These are phyloP conservation scores for Chlorella sp. DNA, from an alignment of 139 green algal genomes.

Conservation along the genomic window DNA sequence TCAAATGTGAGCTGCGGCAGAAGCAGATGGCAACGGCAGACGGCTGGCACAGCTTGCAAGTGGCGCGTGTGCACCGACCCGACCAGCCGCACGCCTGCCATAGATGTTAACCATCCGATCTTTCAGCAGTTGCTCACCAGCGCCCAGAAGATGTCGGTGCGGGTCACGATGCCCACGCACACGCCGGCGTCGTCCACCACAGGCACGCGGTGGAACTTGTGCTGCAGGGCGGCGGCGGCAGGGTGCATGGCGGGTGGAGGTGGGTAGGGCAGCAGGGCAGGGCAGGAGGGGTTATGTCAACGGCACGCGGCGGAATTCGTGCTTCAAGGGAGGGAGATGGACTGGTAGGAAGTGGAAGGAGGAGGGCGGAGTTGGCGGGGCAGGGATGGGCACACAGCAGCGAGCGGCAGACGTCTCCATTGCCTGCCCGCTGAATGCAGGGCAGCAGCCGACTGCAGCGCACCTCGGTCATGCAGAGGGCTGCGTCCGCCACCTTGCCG, in stretches of 20 bases:
- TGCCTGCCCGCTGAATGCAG: too few species aligned
- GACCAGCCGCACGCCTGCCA: too few species aligned
- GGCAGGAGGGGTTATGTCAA: not conserved
- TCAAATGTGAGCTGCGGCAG: not conserved
- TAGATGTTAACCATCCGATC: not conserved
- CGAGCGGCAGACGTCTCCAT: too few species aligned
- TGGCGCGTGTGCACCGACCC: too few species aligned
- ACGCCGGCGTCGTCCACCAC: slow-evolving; percentile 44
- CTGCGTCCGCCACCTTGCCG: slow-evolving; percentile 16
- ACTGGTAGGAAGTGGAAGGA: too few species aligned
- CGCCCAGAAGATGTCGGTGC: slow-evolving; percentile 63
- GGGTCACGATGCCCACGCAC: slow-evolving; percentile 58
- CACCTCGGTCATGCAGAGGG: slow-evolving; percentile 20
- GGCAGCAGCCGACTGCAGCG: too few species aligned
- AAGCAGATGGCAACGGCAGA: not conserved
- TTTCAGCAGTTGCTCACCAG: slow-evolving; percentile 15
- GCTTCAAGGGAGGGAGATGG: too few species aligned
- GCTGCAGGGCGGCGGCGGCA: slow-evolving; percentile 23
- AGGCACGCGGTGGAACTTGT: slow-evolving; percentile 63
- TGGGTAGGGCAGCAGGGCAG: not conserved
- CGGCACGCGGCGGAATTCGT: too few species aligned
- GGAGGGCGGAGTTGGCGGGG: not conserved
- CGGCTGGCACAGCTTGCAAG: too few species aligned
- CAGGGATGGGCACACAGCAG: not conserved
- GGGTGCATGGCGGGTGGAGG: too few species aligned